A percentile compares a stretch with the other conserved stretches of the same genome.
Evolutionary conservation across 2,329 filamentous ascomycete species (phyloP).

Genomic region (Fusarium dlaminii): DNA sequence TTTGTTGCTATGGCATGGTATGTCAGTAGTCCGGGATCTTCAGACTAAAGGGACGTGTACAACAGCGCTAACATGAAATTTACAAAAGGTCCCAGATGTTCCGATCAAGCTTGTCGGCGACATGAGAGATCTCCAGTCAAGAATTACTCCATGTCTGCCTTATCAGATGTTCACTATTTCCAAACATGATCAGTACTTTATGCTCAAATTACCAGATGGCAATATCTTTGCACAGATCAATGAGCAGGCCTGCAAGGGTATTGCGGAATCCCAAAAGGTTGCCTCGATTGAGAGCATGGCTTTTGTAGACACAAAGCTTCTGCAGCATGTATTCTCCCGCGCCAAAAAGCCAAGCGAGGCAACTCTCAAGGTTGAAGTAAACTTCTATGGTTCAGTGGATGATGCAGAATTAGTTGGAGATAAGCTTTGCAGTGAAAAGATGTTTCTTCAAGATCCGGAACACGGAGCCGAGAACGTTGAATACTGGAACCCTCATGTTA

Average conservation of each 20-base stretch:
- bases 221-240: background rate
- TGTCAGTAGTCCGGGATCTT: no score
- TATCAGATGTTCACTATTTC: background rate
- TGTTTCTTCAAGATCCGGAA: background rate
- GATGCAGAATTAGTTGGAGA: background rate
- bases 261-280: background rate
- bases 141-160: background rate
- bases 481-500: background rate
- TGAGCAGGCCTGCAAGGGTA: background rate
- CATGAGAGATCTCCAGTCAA: background rate
- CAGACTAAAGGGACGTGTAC: no score
- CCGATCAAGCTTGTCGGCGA: background rate
- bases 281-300: background rate
- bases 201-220: background rate
- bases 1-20: no score
- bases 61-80: no score
- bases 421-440: background rate
- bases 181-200: background rate
- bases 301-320: background rate
- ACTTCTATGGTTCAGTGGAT: background rate
- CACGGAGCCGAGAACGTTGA: background rate
- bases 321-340: background rate
- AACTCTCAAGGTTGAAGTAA: background rate
- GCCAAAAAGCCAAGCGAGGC: background rate
- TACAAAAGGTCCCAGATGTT: background rate